phyloP scores from a whole-genome alignment of 2,329 filamentous ascomycete genomes.

The Coleophoma crateriformis region DNA sequence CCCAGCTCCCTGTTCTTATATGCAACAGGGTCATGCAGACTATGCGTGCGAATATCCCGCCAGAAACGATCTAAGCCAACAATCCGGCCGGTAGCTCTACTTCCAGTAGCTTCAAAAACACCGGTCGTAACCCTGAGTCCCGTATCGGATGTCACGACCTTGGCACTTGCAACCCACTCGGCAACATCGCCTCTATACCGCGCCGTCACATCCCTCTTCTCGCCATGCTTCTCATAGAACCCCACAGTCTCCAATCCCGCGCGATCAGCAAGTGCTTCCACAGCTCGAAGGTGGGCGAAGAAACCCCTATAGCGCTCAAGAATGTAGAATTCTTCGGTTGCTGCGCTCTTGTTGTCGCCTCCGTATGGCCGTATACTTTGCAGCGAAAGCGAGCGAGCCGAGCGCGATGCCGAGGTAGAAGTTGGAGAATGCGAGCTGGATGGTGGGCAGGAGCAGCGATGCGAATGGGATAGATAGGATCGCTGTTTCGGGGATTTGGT shows the following conservation, averaged over 20 bases:
- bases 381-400: slow-evolving; percentile 49
- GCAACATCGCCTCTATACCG: slow-evolving; percentile 53
- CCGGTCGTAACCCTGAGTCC: slow-evolving; percentile 52
- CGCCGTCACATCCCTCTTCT: slow-evolving; percentile 39
- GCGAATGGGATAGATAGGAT: slow-evolving; percentile 48
- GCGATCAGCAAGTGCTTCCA: slow-evolving; percentile 51
- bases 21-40: slow-evolving; percentile 60
- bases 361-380: slow-evolving; percentile 55
- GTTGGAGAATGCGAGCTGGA: slow-evolving; percentile 62
- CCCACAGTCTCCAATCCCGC: slow-evolving; percentile 42
- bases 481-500: slow-evolving; percentile 44
- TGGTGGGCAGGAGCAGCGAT: slow-evolving; percentile 53
- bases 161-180: slow-evolving; percentile 56
- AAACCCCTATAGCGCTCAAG: slow-evolving; percentile 60
- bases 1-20: slow-evolving; percentile 62
- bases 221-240: slow-evolving; percentile 38
- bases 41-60: slow-evolving; percentile 62
- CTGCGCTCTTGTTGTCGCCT: slow-evolving; percentile 51
- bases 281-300: slow-evolving; percentile 54
- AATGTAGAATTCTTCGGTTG: slow-evolving; percentile 61
- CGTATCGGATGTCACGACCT: slow-evolving; percentile 57
- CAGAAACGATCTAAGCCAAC: slow-evolving; percentile 61
- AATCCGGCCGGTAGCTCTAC: slow-evolving; percentile 50
- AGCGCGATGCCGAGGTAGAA: slow-evolving; percentile 60
- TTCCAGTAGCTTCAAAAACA: slow-evolving; percentile 59